These are phyloP conservation scores for Polygonum maritimum DNA, from an alignment of 148 eudicot genomes.

Conservation along the genomic window DNA sequence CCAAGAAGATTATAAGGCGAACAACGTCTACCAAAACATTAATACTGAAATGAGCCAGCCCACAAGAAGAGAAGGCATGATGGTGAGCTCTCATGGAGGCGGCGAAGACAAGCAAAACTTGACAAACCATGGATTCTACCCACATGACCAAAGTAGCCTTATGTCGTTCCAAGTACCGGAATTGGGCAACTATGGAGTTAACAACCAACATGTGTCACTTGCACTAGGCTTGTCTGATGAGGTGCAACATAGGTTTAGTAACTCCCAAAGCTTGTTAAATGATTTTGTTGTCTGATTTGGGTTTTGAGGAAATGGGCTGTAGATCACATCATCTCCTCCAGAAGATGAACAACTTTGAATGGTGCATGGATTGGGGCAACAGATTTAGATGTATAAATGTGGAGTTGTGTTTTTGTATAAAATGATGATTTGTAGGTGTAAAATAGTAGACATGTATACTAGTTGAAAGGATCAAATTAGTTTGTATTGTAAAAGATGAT, in stretches of 20 bases:
- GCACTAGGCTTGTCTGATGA: constrained; percentile 38
- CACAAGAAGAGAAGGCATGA: background rate
- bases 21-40: background rate
- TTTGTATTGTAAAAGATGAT: constrained; percentile 33
- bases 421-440: constrained; percentile 31
- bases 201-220: constrained; percentile 47
- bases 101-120: background rate
- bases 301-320: background rate
- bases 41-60: background rate
- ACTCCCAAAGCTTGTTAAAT: constrained; percentile 33
- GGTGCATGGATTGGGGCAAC: background rate
- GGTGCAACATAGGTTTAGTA: constrained; percentile 35
- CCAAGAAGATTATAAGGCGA: background rate
- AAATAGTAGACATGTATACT: constrained; percentile 22
- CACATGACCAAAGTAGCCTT: constrained; percentile 25
- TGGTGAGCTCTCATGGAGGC: background rate
- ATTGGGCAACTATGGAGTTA: constrained; percentile 27
- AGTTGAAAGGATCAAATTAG: constrained; percentile 17
- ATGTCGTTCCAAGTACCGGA: constrained; percentile 31
- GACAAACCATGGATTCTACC: constrained; percentile 26
- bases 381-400: background rate
- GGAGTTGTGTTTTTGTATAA: constrained; percentile 22
- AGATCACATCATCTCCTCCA: background rate
- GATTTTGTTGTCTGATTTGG: constrained; percentile 42
- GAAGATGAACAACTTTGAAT: background rate